Percentiles rank a stretch among this genome's conserved stretches.
These are phyloP conservation scores for Melocanna baccifera DNA, from an alignment of 176 grass and related monocot genomes.

Conservation along the genomic window DNA sequence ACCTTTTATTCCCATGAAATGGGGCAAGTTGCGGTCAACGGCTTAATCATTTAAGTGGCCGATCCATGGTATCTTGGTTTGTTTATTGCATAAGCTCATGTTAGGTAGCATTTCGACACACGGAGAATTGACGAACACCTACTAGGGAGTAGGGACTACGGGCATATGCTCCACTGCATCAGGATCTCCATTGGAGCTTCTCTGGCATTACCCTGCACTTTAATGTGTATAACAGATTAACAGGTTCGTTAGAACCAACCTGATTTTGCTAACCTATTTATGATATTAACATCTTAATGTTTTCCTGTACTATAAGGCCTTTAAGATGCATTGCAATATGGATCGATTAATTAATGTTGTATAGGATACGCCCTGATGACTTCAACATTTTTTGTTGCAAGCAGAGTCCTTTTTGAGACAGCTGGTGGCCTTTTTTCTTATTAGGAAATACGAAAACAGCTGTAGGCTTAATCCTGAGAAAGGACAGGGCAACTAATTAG, in stretches of 20 bases:
- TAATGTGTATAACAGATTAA: background rate
- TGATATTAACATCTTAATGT: background rate
- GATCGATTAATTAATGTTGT: background rate
- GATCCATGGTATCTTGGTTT: background rate
- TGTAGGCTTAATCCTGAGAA: background rate
- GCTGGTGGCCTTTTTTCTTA: background rate
- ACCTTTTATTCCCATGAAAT: constrained; percentile 10
- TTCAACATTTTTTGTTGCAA: background rate
- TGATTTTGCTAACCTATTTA: background rate
- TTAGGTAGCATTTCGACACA: constrained; percentile 21
- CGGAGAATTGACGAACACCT: background rate
- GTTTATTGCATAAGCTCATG: background rate
- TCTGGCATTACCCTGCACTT: background rate
- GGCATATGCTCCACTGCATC: background rate
- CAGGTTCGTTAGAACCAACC: constrained; percentile 1
- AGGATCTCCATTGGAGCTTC: background rate
- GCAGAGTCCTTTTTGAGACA: background rate
- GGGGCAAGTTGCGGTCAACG: constrained; percentile 1
- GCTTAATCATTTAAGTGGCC: constrained; percentile 2
- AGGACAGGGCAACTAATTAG: constrained; percentile 42
- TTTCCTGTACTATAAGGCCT: background rate
- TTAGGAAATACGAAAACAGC: background rate
- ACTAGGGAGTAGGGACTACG: background rate
- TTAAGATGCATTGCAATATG: background rate
- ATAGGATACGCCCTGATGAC: background rate